Percentiles rank a stretch among this genome's conserved stretches.
phyloP scores from a whole-genome alignment of 1,284 basidiomycete species.

The Ustilago bromivora region DNA sequence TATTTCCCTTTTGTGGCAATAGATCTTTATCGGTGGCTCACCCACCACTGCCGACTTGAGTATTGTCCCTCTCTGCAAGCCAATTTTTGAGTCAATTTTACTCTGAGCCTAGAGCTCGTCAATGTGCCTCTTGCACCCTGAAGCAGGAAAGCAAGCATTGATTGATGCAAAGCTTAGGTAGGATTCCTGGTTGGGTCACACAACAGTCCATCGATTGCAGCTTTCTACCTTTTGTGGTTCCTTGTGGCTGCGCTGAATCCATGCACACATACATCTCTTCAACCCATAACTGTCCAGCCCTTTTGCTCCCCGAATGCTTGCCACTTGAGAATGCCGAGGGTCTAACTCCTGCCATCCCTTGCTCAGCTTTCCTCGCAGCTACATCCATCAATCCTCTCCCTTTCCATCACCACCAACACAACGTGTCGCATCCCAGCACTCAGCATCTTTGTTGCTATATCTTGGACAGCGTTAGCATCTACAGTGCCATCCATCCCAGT shows the following conservation, averaged over 20 bases:
- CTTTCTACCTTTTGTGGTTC: not conserved
- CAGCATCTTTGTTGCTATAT: no score
- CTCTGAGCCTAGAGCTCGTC: not conserved
- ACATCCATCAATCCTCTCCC: not conserved
- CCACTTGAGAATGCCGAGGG: not conserved
- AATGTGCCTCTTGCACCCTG: not conserved
- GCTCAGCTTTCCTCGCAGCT: not conserved
- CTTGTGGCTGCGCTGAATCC: constrained; percentile 1
- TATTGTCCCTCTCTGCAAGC: not conserved
- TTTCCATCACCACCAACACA: not conserved
- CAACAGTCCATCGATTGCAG: constrained; percentile 10
- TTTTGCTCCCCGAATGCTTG: not conserved
- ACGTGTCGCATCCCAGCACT: not conserved
- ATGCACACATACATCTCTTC: not conserved
- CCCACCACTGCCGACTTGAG: constrained; percentile 16
- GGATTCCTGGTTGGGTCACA: constrained; percentile 12
- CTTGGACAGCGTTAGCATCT: not conserved
- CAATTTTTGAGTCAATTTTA: no score
- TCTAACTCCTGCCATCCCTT: not conserved
- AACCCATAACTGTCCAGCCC: not conserved
- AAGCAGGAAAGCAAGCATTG: not conserved
- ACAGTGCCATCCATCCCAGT: not conserved
- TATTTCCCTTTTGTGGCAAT: constrained; percentile 8
- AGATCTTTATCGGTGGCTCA: constrained; percentile 40
- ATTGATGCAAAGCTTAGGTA: constrained; percentile 3